phyloP scores from a whole-genome alignment of 2,329 filamentous ascomycete species.

The Pseudogymnoascus sp. region DNA sequence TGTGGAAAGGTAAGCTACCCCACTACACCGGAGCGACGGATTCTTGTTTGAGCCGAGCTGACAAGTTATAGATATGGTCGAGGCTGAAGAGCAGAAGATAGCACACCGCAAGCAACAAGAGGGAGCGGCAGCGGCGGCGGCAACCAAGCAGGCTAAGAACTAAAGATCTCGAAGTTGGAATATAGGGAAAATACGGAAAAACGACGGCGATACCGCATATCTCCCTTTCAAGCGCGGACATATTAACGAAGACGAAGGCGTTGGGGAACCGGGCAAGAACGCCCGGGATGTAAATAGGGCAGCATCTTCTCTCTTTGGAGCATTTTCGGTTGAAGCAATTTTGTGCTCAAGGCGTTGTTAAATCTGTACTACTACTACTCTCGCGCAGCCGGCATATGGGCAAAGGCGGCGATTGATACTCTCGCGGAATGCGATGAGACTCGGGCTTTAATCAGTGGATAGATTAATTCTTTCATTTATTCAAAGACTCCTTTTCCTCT shows the following conservation, averaged over 20 bases:
- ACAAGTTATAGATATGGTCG: conserved; percentile 61
- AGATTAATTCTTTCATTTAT: neutral
- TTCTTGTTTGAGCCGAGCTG: conserved; percentile 10
- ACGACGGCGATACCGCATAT: neutral
- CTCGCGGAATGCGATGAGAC: neutral
- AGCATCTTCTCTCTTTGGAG: conserved; percentile 6
- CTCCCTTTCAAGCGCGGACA: neutral
- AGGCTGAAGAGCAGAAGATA: conserved; percentile 59
- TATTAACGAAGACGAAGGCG: conserved; percentile 2
- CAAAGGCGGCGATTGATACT: neutral
- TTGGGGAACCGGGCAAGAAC: neutral
- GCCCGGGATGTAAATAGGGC: neutral
- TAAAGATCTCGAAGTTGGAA: neutral
- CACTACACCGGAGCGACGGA: neutral
- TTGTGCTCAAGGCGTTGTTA: neutral
- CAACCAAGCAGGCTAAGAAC: neutral
- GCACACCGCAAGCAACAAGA: conserved; percentile 30
- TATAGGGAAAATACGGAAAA: neutral
- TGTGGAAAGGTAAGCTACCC: conserved; percentile 69
- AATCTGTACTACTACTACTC: conserved; percentile 6
- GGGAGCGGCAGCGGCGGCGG: neutral
- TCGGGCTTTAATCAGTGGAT: neutral
- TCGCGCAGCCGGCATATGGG: neutral
- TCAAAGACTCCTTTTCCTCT: neutral
- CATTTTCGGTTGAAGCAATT: neutral